Evolutionary conservation across 2,329 filamentous ascomycete genomes (phyloP).

Genomic region (Penicillium fuscoglaucum): DNA sequence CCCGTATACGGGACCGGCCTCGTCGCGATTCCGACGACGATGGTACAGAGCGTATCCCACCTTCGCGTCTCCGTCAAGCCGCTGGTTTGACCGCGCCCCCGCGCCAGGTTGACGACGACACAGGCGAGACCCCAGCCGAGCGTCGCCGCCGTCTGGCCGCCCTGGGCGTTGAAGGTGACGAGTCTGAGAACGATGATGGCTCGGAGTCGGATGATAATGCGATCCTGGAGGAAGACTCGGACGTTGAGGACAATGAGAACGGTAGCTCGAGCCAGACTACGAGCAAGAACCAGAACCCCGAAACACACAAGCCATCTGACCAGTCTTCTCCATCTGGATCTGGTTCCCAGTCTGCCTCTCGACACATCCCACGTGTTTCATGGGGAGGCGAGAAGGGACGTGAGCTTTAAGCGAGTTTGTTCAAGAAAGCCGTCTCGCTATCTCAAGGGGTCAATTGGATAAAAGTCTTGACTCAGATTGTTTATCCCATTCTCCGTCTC

Average conservation of each 20-base stretch:
- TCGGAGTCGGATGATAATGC: conserved; percentile 30
- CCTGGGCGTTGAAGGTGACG: conserved; percentile 38
- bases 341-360: conserved; percentile 19
- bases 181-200: conserved; percentile 23
- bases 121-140: conserved; percentile 48
- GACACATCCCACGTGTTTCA: conserved; percentile 38
- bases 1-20: conserved; percentile 20
- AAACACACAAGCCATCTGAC: conserved; percentile 32
- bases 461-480: background rate
- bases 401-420: conserved; percentile 10
- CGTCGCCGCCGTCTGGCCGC: conserved; percentile 49
- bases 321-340: conserved; percentile 23
- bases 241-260: conserved; percentile 25
- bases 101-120: conserved; percentile 36
- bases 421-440: background rate
- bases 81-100: conserved; percentile 32
- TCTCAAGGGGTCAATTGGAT: background rate
- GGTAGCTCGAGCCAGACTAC: conserved; percentile 19
- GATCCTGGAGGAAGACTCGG: conserved; percentile 25
- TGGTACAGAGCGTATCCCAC: conserved; percentile 45
- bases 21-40: conserved; percentile 46
- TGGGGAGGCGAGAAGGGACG: conserved; percentile 46
- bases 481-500: background rate
- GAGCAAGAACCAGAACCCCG: conserved; percentile 34
- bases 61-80: conserved; percentile 36